Base-by-base conservation (phyloP, 176 grass and related monocot species). In the Avena eriantha region DNA sequence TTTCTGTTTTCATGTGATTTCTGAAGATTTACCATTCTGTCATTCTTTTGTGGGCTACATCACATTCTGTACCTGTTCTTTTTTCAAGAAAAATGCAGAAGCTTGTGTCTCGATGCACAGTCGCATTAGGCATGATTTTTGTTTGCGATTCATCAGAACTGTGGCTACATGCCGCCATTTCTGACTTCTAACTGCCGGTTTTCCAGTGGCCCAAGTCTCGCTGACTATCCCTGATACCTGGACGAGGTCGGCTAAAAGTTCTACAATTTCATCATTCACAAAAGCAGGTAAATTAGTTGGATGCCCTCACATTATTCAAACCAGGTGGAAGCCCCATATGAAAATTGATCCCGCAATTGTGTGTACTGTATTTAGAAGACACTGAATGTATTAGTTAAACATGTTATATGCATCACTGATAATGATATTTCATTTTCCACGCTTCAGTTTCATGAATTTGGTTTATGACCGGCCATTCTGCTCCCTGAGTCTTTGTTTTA, bases 351-450 rank as follows among this genome's bases (percentile, higher is more conserved):
- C 71, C 3, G 22, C 12, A 74, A 74, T 73, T 65, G 11, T 31
- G 31, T 35, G 7, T 33, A 18, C 13, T n/a, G n/a, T 39, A 39
- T 39, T 16, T 66, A 66, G 13, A 14, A 33, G 59, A 31, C 61
- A 65, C 61, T 1, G 4, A 16, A 31, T 65, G 61, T 65, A 31
- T 24, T 65, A 16, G 13, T 5, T 4, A 66, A 66, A 26, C 12
- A 33, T 4, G 65, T 68, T 68, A 49, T 74, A 74, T 49, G 45
- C 43, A 16, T 49, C 71, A 49, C 45, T 74, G 71, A 50, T 49
- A 74, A 49, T 49, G 71, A 74, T 74, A 74, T 74, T 74, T 26
- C n/a, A 49, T 49, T 49, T 24, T 50, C 22, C 71, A 74, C 22
- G 13, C 71, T 74, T 74, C 21, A 48, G n/a, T 74, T 8, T 8